Percentiles rank a stretch among this genome's conserved stretches.
Conservation (phyloP, 1,284 basidiomycete genomes). For the Trichosporon coremiiforme region DNA sequence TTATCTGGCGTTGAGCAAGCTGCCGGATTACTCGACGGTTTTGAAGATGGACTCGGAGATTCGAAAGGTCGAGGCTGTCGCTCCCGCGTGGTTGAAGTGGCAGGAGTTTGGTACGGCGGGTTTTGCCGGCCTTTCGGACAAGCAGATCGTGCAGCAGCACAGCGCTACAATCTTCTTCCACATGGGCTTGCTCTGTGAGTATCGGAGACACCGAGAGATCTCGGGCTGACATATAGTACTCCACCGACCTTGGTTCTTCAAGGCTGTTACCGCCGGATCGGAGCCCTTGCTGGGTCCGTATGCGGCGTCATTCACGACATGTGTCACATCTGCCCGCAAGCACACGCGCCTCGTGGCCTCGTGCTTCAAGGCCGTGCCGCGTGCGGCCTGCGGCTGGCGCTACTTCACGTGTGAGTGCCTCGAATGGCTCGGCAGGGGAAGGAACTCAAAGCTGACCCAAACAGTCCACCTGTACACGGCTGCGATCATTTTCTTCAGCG, state of each 20-base stretch:
- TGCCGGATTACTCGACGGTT: conserved; percentile 35
- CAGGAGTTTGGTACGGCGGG: conserved; percentile 23
- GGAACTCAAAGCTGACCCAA: background rate
- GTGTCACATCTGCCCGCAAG: conserved; percentile 34
- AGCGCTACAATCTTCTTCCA: conserved; percentile 36
- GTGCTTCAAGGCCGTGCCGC: conserved; percentile 26
- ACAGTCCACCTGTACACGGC: conserved; percentile 39
- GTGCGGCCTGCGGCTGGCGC: conserved; percentile 36
- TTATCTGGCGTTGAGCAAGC: conserved; percentile 30
- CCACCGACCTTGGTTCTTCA: conserved; percentile 37
- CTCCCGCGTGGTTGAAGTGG: conserved; percentile 35
- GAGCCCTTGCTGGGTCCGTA: conserved; percentile 34
- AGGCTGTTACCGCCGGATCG: conserved; percentile 29
- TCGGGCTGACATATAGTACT: conserved; percentile 23
- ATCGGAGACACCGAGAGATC: background rate
- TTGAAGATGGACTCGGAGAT: conserved; percentile 35
- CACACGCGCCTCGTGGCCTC: conserved; percentile 34
- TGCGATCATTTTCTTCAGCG: conserved; percentile 35
- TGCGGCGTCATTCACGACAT: conserved; percentile 37
- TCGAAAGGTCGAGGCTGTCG: conserved; percentile 27
- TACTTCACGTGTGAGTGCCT: conserved; percentile 34
- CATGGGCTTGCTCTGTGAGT: conserved; percentile 34
- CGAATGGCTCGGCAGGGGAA: background rate
- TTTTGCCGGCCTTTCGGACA: conserved; percentile 20
- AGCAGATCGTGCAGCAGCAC: conserved; percentile 35